These are phyloP conservation scores for Theobroma grandiflorum DNA, from an alignment of 441 rosid genomes.

Conservation along the genomic window DNA sequence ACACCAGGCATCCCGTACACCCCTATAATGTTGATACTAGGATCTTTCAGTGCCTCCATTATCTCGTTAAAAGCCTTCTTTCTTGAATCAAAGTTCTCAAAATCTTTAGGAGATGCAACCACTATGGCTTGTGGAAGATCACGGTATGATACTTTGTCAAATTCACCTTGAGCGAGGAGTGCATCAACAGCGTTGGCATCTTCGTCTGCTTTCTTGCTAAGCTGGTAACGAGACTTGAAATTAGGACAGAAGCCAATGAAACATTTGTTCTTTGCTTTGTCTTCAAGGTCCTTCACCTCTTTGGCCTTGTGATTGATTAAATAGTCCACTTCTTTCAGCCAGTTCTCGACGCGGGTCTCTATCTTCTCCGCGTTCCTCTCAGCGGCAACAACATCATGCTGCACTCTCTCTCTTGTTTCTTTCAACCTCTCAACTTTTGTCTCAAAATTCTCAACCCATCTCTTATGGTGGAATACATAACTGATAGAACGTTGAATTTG, in stretches of 20 bases:
- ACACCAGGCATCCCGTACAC: background rate
- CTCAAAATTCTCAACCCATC: background rate
- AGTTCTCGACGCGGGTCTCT: background rate
- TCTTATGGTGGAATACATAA: background rate
- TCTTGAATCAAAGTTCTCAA: slow-evolving; percentile 1
- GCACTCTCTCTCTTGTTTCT: background rate
- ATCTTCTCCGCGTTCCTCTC: background rate
- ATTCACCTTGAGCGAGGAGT: background rate
- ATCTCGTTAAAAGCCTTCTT: background rate
- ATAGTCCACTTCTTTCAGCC: background rate
- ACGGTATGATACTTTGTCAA: background rate
- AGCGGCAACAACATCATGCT: background rate
- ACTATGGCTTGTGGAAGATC: background rate
- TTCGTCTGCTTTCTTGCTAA: background rate
- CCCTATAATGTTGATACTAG: background rate
- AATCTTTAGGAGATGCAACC: background rate
- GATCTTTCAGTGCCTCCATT: background rate
- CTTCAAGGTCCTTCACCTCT: background rate
- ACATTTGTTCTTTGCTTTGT: background rate
- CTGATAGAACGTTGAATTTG: background rate
- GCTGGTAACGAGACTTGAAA: slow-evolving; percentile 3
- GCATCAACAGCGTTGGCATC: background rate
- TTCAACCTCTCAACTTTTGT: background rate
- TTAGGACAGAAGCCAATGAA: slow-evolving; percentile 2
- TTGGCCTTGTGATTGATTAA: background rate